Evolutionary conservation across 2,329 filamentous ascomycete species (phyloP).

Genomic region (Colletotrichum sp.): DNA sequence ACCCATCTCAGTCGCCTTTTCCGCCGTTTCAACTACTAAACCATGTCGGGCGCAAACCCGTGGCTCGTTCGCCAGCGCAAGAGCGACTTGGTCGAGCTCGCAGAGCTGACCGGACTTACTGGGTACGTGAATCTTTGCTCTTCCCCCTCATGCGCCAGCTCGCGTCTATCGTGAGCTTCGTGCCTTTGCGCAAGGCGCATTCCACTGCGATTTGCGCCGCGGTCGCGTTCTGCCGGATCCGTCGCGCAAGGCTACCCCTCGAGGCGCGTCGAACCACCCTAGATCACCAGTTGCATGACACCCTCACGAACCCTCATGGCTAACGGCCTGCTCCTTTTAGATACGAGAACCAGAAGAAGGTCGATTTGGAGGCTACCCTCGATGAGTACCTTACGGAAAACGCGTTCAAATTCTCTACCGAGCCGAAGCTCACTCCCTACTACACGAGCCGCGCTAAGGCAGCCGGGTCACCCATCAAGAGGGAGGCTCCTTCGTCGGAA

Average conservation of each 20-base stretch:
- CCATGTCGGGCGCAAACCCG: conserved; percentile 68
- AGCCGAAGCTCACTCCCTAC: conserved; percentile 74
- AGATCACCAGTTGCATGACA: conserved; percentile 18
- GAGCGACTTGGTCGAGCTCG: conserved; percentile 76
- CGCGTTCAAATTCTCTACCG: conserved; percentile 64
- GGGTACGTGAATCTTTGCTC: conserved; percentile 62
- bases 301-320: conserved; percentile 18
- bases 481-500: conserved; percentile 47
- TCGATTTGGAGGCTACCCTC: conserved; percentile 77
- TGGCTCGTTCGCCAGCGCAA: conserved; percentile 87
- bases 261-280: conserved; percentile 20
- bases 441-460: conserved; percentile 71
- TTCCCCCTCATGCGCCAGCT: not conserved
- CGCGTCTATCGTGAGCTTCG: not conserved
- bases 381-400: conserved; percentile 77
- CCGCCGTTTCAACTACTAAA: conserved; percentile 7
- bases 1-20: not conserved
- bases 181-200: not conserved
- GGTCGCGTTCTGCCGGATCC: conserved; percentile 17
- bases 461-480: conserved; percentile 66
- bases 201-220: not conserved
- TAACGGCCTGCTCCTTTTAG: conserved; percentile 45
- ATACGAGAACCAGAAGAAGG: conserved; percentile 75
- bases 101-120: conserved; percentile 71
- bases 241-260: conserved; percentile 4